phyloP scores from a whole-genome alignment of 1,284 basidiomycete species.

The Pterulicium gracile region DNA sequence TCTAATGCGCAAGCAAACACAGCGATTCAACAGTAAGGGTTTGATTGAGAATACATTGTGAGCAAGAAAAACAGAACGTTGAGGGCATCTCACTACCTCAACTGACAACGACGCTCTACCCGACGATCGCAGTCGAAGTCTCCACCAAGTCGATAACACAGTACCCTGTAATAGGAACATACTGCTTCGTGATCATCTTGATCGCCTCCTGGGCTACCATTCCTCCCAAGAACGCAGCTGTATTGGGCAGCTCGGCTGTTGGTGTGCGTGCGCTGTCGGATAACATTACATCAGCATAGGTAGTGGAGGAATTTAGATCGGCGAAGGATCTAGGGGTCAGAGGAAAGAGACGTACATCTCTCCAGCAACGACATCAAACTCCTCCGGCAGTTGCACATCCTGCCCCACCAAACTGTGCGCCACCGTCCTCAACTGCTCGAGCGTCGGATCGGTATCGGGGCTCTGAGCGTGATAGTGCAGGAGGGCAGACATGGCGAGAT shows the following conservation, averaged over 20 bases:
- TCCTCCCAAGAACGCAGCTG: conserved; percentile 88
- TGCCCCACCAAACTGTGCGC: conserved; percentile 28
- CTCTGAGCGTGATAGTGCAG: conserved; percentile 12
- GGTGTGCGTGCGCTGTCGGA: conserved; percentile 70
- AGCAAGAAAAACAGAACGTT: no score
- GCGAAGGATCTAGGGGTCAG: background rate
- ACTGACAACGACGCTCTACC: background rate
- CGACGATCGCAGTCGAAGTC: conserved; percentile 57
- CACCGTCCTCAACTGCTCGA: conserved; percentile 28
- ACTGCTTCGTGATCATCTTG: conserved; percentile 96
- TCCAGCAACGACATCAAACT: conserved; percentile 52
- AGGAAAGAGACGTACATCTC: conserved; percentile 59
- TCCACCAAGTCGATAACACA: conserved; percentile 84
- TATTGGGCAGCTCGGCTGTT: conserved; percentile 83
- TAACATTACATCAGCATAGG: background rate
- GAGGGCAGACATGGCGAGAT: background rate
- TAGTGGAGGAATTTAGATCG: background rate
- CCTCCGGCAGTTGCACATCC: conserved; percentile 42
- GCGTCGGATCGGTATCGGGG: conserved; percentile 18
- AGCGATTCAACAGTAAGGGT: no score
- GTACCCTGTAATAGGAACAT: conserved; percentile 83
- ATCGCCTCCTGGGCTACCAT: conserved; percentile 96
- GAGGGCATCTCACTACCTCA: no score
- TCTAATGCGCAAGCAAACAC: no score
- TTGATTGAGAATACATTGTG: no score